Conservation (phyloP, 2,329 filamentous ascomycete species). For the Verticillium nubilum region DNA sequence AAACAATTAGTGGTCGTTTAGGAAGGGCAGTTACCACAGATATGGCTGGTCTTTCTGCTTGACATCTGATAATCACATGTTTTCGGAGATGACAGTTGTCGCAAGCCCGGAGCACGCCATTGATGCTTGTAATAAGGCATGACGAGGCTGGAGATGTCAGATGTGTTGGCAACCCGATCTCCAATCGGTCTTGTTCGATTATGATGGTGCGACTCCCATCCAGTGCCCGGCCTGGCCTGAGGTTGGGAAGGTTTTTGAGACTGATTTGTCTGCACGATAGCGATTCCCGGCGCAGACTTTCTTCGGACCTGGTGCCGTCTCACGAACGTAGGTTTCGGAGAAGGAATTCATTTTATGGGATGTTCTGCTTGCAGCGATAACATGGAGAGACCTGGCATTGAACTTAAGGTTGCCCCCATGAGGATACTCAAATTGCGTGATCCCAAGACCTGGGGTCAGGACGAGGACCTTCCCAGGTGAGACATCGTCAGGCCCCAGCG, state of each 20-base stretch:
- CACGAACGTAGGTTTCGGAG: neutral
- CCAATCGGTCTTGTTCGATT: neutral
- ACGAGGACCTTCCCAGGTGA: neutral
- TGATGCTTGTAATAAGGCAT: neutral
- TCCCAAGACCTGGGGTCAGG: neutral
- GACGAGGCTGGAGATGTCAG: neutral
- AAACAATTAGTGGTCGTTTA: neutral
- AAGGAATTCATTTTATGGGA: neutral
- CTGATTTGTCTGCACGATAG: no score
- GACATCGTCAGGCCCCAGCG: neutral
- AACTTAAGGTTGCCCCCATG: neutral
- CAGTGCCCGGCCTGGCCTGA: neutral
- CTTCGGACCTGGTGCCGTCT: no score
- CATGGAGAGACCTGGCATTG: neutral
- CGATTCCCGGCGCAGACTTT: no score
- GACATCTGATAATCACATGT: neutral
- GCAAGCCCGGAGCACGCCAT: neutral
- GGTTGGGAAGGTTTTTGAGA: no score
- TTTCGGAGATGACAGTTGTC: neutral
- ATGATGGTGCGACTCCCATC: neutral
- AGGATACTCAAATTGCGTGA: neutral
- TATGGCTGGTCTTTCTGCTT: neutral
- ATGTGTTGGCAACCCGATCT: neutral
- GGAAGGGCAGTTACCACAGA: neutral
- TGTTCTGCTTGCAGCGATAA: neutral